phyloP scores from a whole-genome alignment of 192 early-diverging fungal genomes.

The Phlyctochytrium bullatum region DNA sequence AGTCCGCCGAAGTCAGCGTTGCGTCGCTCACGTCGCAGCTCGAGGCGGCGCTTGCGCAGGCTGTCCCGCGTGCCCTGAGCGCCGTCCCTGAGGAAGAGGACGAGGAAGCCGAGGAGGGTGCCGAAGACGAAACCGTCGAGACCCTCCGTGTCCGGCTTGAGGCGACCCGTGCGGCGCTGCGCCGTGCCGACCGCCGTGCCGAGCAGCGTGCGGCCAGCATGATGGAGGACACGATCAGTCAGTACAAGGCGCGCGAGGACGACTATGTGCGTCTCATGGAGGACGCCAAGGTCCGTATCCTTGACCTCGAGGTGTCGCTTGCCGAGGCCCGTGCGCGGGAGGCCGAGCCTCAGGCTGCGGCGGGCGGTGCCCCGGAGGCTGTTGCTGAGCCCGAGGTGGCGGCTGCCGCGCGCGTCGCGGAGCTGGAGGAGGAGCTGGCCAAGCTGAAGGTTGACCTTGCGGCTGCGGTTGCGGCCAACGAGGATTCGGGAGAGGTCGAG shows the following conservation, averaged over 20 bases:
- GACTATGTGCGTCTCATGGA: neutral
- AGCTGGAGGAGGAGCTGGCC: neutral
- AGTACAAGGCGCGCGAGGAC: neutral
- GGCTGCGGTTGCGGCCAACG: neutral
- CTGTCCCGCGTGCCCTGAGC: neutral
- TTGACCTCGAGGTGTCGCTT: neutral
- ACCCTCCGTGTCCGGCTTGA: neutral
- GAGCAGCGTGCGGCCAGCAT: neutral
- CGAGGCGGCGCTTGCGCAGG: neutral
- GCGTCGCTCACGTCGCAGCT: neutral
- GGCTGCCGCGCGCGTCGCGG: neutral
- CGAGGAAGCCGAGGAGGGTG: neutral
- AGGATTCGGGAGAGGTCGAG: neutral
- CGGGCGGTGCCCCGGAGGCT: neutral
- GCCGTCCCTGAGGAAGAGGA: neutral
- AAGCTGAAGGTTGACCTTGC: neutral
- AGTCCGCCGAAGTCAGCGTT: neutral
- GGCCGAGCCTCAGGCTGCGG: neutral
- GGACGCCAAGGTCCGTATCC: neutral
- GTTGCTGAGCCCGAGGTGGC: neutral
- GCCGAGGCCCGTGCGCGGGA: neutral
- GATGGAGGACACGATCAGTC: slow-evolving; percentile 2
- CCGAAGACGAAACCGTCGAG: neutral
- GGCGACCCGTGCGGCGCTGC: neutral
- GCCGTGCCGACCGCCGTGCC: neutral